phyloP scores from a whole-genome alignment of 1,139 yeast genomes.

The Wickerhamomyces sp. region DNA sequence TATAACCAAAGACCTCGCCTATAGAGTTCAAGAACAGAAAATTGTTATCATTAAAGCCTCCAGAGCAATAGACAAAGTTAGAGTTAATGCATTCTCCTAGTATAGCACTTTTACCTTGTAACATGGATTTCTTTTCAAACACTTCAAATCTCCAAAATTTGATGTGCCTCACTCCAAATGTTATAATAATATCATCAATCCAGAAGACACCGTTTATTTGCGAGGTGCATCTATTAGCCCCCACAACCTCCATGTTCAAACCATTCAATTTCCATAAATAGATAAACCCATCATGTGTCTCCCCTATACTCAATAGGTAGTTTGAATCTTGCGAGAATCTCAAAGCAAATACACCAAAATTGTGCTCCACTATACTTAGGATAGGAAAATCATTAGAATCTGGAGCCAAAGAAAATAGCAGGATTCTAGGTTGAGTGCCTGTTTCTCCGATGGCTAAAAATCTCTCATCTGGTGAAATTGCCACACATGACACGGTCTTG shows the following conservation, averaged over 20 bases:
- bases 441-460: conserved; percentile 62
- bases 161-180: conserved; percentile 55
- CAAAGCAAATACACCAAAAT: conserved; percentile 53
- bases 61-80: conserved; percentile 36
- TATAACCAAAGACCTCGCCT: conserved; percentile 33
- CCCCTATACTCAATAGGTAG: conserved; percentile 54
- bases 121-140: conserved; percentile 27
- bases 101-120: conserved; percentile 56
- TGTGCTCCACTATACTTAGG: conserved; percentile 53
- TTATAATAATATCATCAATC: conserved; percentile 42
- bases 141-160: conserved; percentile 52
- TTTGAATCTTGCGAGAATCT: conserved; percentile 57
- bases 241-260: conserved; percentile 28
- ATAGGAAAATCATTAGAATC: conserved; percentile 44
- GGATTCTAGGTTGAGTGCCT: conserved; percentile 61
- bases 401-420: conserved; percentile 54
- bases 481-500: conserved; percentile 50
- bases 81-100: conserved; percentile 45
- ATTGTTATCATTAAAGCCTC: conserved; percentile 26
- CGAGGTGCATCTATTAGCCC: conserved; percentile 60
- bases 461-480: conserved; percentile 48
- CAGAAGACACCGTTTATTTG: conserved; percentile 50
- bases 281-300: conserved; percentile 59
- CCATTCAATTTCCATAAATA: conserved; percentile 49
- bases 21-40: conserved; percentile 40